Evolutionary conservation across 1,284 basidiomycete species (phyloP), one percentile per base, ranked within the genome.

Genomic region (Puccinia triticina): DNA sequence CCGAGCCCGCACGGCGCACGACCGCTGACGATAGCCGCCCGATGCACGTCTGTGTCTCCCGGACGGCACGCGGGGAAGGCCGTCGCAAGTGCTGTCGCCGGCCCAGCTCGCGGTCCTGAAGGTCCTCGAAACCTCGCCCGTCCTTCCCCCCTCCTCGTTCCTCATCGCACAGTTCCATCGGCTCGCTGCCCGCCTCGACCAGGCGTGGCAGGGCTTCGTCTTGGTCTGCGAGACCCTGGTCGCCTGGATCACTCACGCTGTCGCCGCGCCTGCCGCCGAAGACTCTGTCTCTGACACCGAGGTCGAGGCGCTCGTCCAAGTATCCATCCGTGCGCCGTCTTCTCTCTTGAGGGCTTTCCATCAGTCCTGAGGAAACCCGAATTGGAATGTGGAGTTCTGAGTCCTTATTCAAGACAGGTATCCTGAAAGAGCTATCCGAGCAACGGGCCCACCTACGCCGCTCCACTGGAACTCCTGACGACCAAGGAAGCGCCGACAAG

Each of bases 121-220:
- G 21, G 37, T 76, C n/a, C n/a, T 59, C 34, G 74, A 76, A 40
- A 59, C 55, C 50, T 76, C 57, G 2, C 34, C 32, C 1, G 26
- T 55, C 18, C 43, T 37, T 21, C 55, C 74, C 57, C n/a, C 34
- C 3, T 0, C 55, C 16, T 11, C 55, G 18, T 76, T 76, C 26
- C 57, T 76, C n/a, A 21, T 76, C 57, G n/a, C 7, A 14, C 21
- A 61, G 37, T 76, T 76, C 55, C 18, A n/a, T 5, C 59, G 37
- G 57, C 29, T 76, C 37, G n/a, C 74, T 12, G 7, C 34, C 14
- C n/a, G 32, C 23, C 37, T 76, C 18, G 74, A 76, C 12, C n/a
- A 59, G 7, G 40, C 55, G 11, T 76, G 74, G 74, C 74, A 76
- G 37, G 74, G 53, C 34, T 76, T 76, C 26, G 74, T 76, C 53